Base-by-base conservation (phyloP, 2,329 filamentous ascomycete species). In the Arthroderma sp. region DNA sequence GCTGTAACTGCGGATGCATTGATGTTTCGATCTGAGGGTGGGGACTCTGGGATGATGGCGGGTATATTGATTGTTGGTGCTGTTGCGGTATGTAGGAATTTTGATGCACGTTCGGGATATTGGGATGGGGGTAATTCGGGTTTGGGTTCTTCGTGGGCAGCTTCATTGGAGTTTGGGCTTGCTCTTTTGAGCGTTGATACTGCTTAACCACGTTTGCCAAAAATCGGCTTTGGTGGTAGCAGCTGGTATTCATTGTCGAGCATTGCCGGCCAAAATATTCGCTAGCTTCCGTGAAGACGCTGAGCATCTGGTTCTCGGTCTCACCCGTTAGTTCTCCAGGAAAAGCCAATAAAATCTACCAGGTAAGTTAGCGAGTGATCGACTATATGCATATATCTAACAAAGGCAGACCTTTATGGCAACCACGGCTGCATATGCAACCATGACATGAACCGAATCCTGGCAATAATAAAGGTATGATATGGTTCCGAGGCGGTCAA, bases 381-480 rank as follows among this genome's bases (percentile, higher is more conserved):
- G 8, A 8, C 8, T 34, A 34, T 34, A 8, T 9, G 32, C 32
- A 34, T 34, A 9, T 34, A 11, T 34, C 11, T 11, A 34, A 34
- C 11, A 8, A 34, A 34, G 32, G 38, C 29, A 29, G 43, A 51
- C 50, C 51, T 66, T 67, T 38, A 66, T 57, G 2, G 66, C 51
- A 43, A 66, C 65, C 2, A 63, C 60, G 8, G 63, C 60, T n/a
- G 61, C 58, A 47, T 68, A 66, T 3, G 65, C 65, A 10, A 59
- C 61, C 65, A 67, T 67, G 9, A 66, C 62, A 48, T 68, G 65
- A 4, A 68, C 54, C 1, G 64, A 66, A 42, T 67, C 64, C 48
- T 68, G 64, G 3, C 59, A 61, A 49, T 66, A 68, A 45, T 62
- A 66, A 0, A 68, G 51, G 37, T 57, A 56, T 3, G 58, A 56